Conservation (phyloP, 768 basidiomycete genomes). For the Hericium coralloides region DNA sequence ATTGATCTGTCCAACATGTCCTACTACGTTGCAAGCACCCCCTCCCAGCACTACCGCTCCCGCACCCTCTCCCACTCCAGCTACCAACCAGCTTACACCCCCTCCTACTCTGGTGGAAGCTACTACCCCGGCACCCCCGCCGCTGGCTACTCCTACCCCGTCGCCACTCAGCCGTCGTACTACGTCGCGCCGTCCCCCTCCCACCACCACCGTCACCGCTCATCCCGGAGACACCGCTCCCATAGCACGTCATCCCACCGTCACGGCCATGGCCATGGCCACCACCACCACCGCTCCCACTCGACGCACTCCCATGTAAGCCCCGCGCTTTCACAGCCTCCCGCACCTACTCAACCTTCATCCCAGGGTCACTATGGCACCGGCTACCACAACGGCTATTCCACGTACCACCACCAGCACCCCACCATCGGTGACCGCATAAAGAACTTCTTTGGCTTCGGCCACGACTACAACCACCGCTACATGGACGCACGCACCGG, state of each 20-base stretch:
- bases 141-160: constrained; percentile 12
- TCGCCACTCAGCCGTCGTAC: constrained; percentile 2
- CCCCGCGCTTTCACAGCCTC: constrained; percentile 5
- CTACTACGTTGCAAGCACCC: constrained; percentile 19
- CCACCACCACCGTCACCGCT: constrained; percentile 7
- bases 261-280: constrained; percentile 1
- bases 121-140: constrained; percentile 17
- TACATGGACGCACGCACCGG: constrained; percentile 36
- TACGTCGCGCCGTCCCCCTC: constrained; percentile 13
- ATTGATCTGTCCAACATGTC: constrained; percentile 14
- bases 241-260: constrained; percentile 7
- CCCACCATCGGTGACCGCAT: constrained; percentile 29
- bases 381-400: constrained; percentile 8
- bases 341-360: constrained; percentile 4
- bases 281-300: constrained; percentile 9
- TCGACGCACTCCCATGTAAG: constrained; percentile 6
- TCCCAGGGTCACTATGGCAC: neutral
- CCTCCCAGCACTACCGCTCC: constrained; percentile 15
- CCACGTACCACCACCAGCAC: constrained; percentile 7
- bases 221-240: constrained; percentile 8
- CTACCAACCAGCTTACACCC: neutral
- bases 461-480: constrained; percentile 7
- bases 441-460: constrained; percentile 28
- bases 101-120: constrained; percentile 1
- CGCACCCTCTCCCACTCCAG: constrained; percentile 9